These are phyloP conservation scores for Amaranthus hypochondriacus DNA, from an alignment of 148 eudicot species.

Conservation along the genomic window DNA sequence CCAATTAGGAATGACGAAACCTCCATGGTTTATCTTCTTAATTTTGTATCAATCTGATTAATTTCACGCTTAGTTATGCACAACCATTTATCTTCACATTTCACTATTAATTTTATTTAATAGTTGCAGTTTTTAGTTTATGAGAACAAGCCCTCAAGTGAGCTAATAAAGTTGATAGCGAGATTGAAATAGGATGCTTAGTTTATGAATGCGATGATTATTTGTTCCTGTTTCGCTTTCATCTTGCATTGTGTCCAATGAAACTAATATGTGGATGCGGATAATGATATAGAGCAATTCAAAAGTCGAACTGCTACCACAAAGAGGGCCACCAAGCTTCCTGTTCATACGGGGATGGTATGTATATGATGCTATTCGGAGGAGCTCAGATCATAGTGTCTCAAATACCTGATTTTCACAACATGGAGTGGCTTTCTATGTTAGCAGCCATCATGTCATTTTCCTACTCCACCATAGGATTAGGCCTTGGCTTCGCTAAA, in stretches of 20 bases:
- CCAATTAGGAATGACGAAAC: not conserved
- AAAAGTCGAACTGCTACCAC: conserved; percentile 64
- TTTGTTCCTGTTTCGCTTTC: too few species aligned
- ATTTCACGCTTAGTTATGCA: too few species aligned
- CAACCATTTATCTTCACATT: too few species aligned
- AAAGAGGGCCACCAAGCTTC: conserved; percentile 48
- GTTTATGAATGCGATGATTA: too few species aligned
- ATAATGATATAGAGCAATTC: conserved; percentile 45
- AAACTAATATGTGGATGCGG: not conserved
- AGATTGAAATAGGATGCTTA: not conserved
- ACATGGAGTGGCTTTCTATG: conserved; percentile 66
- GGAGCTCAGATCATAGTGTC: conserved; percentile 43
- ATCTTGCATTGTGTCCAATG: too few species aligned
- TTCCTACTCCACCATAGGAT: conserved; percentile 47
- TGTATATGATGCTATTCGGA: conserved; percentile 57
- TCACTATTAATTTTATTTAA: too few species aligned
- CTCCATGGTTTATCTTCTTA: not conserved
- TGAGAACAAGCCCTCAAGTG: too few species aligned
- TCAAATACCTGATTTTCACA: conserved; percentile 65
- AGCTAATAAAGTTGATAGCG: too few species aligned
- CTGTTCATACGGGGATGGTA: conserved; percentile 34
- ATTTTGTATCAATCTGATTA: not conserved
- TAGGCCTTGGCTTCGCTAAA: conserved; percentile 54
- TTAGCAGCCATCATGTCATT: conserved; percentile 69
- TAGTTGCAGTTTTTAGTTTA: too few species aligned